Base-by-base conservation (phyloP, 2,329 filamentous ascomycete species). In the Lecanicillium sp. region DNA sequence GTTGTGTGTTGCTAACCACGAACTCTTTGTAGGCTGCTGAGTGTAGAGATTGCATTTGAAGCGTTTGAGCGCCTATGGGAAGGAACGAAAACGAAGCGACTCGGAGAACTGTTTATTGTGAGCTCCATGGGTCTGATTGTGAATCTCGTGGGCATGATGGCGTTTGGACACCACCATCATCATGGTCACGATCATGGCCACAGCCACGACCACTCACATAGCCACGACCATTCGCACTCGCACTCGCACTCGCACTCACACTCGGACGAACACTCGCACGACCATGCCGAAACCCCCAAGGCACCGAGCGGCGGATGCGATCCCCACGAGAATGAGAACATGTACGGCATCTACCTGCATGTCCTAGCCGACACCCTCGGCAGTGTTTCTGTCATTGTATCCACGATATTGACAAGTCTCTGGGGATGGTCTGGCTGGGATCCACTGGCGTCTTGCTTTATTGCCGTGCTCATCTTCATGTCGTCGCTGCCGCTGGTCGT, bases 301-400 rank as follows among this genome's bases (percentile, higher is more conserved):
- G 58, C 35, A 52, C 55, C 35, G 31, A 43, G 45, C 44, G 57
- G 51, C 41, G 45, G 17, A 48, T 64, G 56, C 42, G 48, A 53
- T 52, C 15, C 65, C n/a, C 83, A 89, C 52, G 83, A 87, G 45
- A 95, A 95, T 58, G 92, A 98, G 52, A 98, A 98, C 56, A 95
- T 98, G 89, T 66, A 92, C 51, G 92, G 92, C 11, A 96, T 98
- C 48, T 98, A 94, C 60, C 69, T 98, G 15, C 92, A 98, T 54
- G 85, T 98, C 36, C 71, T 96, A 19, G 92, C 92, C 5, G 92
- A 98, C 57, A 94, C 92, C 0, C 78, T 96, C 20, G 92, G 92
- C 18, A 95, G 89, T 39, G 84, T 89, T 2, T 92, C 92, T 1
- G 92, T 98, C 34, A 95, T 98, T 45, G 78, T 88, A 25, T 95